phyloP scores from a whole-genome alignment of 805 yeast genomes.

The Lachancea mirantina region DNA sequence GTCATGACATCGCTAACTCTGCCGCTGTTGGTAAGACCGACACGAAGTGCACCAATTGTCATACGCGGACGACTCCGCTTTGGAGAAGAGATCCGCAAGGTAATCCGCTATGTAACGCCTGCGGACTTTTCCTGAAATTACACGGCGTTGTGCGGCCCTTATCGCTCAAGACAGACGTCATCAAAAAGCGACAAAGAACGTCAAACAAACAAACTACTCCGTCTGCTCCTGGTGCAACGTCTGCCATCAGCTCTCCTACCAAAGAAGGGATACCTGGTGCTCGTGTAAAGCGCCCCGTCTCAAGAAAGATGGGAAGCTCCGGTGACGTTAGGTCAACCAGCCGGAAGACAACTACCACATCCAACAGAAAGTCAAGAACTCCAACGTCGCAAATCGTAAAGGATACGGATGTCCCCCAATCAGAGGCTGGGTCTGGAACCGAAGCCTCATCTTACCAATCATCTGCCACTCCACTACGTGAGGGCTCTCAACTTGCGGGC shows the following conservation, averaged over 20 bases:
- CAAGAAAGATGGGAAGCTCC: too few species aligned
- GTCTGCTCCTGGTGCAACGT: background rate
- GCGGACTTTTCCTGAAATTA: conserved; percentile 82
- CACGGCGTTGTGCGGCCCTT: conserved; percentile 92
- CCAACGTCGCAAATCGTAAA: too few species aligned
- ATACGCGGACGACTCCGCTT: conserved; percentile 81
- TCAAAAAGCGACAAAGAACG: conserved; percentile 74
- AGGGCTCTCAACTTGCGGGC: too few species aligned
- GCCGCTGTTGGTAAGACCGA: conserved; percentile 9
- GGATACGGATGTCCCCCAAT: too few species aligned
- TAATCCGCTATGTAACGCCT: conserved; percentile 88
- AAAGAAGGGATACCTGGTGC: conserved; percentile 3
- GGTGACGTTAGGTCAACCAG: too few species aligned
- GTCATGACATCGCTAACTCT: conserved; percentile 2
- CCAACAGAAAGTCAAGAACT: too few species aligned
- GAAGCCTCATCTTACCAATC: too few species aligned
- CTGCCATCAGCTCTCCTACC: background rate
- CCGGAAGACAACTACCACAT: too few species aligned
- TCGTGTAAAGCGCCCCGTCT: conserved; percentile 2
- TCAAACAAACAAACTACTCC: conserved; percentile 19
- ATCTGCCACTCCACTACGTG: too few species aligned
- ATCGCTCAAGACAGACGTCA: conserved; percentile 83
- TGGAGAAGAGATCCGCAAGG: conserved; percentile 93
- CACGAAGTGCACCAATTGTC: conserved; percentile 73
- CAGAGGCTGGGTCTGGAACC: too few species aligned